Evolutionary conservation across 1,139 yeast species (phyloP).

Genomic region (Geotrichum citri-aurantii): DNA sequence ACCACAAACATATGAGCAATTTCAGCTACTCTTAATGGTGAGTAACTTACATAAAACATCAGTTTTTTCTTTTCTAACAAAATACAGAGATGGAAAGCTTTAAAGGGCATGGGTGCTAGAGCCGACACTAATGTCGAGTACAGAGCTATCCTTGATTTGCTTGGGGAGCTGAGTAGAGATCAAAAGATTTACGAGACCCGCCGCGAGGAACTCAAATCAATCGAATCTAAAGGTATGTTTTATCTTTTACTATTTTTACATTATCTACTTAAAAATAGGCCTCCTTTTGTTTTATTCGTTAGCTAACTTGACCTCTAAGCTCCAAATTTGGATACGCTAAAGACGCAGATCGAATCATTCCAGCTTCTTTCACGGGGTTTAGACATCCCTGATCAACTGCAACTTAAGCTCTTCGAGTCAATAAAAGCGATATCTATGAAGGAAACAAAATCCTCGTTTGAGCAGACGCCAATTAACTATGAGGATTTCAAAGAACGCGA

Average conservation of each 20-base stretch:
- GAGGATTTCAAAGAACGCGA: conserved; percentile 33
- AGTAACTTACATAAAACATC: conserved; percentile 15
- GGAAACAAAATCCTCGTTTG: conserved; percentile 6
- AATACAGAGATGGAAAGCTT: conserved; percentile 38
- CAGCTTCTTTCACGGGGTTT: conserved; percentile 72
- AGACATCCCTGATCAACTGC: conserved; percentile 55
- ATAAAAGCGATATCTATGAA: conserved; percentile 16
- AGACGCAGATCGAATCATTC: conserved; percentile 66
- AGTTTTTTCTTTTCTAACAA: background rate
- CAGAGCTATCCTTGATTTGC: conserved; percentile 33
- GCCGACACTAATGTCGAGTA: conserved; percentile 35
- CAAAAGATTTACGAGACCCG: conserved; percentile 10
- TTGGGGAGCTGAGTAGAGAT: conserved; percentile 33
- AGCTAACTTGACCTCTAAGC: conserved; percentile 19
- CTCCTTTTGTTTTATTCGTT: background rate
- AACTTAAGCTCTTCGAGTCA: conserved; percentile 28
- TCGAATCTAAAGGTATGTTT: background rate
- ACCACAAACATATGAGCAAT: conserved; percentile 35
- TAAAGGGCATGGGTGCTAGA: conserved; percentile 33
- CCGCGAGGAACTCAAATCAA: conserved; percentile 13
- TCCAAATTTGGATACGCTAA: conserved; percentile 48
- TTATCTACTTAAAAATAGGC: too few relatives aligned
- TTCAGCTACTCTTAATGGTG: conserved; percentile 33
- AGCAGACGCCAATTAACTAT: conserved; percentile 25
- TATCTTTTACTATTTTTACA: too few relatives aligned